These are phyloP conservation scores for Lipomyces yarrowii DNA, from an alignment of 1,139 yeast species.

Conservation along the genomic window DNA sequence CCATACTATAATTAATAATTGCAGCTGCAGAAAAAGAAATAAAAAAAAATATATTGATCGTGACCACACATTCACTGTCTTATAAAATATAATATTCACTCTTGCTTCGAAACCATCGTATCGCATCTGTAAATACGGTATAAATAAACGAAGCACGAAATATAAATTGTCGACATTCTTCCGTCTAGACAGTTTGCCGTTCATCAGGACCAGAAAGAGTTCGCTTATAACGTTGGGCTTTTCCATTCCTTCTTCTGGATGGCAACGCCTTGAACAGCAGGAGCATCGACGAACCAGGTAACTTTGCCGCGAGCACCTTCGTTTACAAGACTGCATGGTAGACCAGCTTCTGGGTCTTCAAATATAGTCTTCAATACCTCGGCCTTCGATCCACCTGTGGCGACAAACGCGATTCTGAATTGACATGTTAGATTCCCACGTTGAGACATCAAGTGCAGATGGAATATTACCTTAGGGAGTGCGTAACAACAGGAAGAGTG, in stretches of 20 bases:
- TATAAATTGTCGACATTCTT: not conserved
- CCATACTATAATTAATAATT: not conserved
- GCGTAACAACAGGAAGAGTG: slow-evolving; percentile 93
- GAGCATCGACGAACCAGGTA: slow-evolving; percentile 97
- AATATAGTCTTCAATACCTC: slow-evolving; percentile 88
- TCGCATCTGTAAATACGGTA: not conserved
- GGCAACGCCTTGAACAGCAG: slow-evolving; percentile 82
- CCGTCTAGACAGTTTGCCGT: not conserved
- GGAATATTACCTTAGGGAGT: slow-evolving; percentile 62
- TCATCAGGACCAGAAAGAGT: not conserved
- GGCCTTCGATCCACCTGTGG: slow-evolving; percentile 74
- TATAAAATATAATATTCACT: not conserved
- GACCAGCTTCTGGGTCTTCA: slow-evolving; percentile 96
- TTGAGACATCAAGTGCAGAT: slow-evolving; percentile 69
- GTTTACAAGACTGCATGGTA: slow-evolving; percentile 91
- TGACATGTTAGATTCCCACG: slow-evolving; percentile 54
- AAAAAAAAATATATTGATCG: not conserved
- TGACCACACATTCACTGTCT: not conserved
- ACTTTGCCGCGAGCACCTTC: slow-evolving; percentile 97
- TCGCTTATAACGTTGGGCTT: slow-evolving; percentile 33
- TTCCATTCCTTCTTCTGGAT: slow-evolving; percentile 78
- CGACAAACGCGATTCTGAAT: slow-evolving; percentile 34
- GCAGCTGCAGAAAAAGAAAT: not conserved
- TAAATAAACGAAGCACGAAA: not conserved
- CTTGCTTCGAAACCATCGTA: not conserved